Evolutionary conservation across 495 filamentous ascomycete species (phyloP).

Genomic region (Talaromyces wortmannii): DNA sequence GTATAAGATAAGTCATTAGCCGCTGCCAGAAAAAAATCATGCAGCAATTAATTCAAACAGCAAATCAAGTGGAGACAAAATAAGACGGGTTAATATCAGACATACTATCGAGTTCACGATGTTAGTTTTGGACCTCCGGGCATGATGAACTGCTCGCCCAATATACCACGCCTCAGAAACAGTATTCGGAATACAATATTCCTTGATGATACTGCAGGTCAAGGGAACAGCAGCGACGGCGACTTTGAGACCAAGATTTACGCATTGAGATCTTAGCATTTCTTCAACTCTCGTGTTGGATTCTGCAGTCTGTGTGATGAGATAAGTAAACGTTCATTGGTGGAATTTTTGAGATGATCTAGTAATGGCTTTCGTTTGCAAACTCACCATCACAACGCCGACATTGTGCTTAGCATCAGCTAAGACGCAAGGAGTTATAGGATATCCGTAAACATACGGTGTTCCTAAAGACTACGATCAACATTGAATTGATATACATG

Average conservation of each 20-base stretch:
- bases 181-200: slow-evolving; percentile 28
- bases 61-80: too few species aligned
- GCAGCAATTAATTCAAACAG: too few species aligned
- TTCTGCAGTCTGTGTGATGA: slow-evolving; percentile 23
- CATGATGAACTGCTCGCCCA: slow-evolving; percentile 36
- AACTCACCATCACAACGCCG: slow-evolving; percentile 11
- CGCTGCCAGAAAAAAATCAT: not conserved
- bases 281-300: slow-evolving; percentile 19
- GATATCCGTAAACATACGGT: slow-evolving; percentile 21
- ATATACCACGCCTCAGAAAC: slow-evolving; percentile 35
- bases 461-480: slow-evolving; percentile 14
- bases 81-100: not conserved
- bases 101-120: slow-evolving; percentile 52
- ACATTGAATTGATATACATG: not conserved
- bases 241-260: slow-evolving; percentile 17
- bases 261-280: slow-evolving; percentile 18
- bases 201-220: slow-evolving; percentile 17
- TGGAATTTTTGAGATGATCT: too few species aligned
- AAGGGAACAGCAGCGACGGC: slow-evolving; percentile 19
- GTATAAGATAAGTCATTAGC: not conserved
- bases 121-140: slow-evolving; percentile 33
- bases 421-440: slow-evolving; percentile 19
- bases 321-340: slow-evolving; percentile 4
- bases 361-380: not conserved
- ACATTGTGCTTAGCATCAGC: slow-evolving; percentile 25